A percentile compares a stretch with the other conserved stretches of the same genome.
Conservation (phyloP, 176 grass and related monocot species). For the Carex cristatella region DNA sequence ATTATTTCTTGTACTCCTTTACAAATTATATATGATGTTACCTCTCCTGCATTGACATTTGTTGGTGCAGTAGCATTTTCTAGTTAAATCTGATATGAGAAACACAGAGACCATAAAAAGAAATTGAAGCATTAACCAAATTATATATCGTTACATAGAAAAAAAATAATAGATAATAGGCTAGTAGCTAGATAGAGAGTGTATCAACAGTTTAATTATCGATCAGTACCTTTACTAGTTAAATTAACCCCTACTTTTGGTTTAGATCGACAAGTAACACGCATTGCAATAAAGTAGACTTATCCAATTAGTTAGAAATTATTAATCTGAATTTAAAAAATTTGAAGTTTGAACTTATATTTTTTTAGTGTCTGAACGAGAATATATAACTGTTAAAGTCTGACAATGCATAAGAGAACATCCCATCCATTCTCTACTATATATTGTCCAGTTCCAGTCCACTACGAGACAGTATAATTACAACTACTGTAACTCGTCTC, state of each 20-base stretch:
- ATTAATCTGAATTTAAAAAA: background rate
- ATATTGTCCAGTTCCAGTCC: slow-evolving; percentile 29
- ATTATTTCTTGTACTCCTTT: background rate
- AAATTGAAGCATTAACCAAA: background rate
- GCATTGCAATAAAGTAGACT: slow-evolving; percentile 7
- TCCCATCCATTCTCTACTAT: slow-evolving; percentile 54
- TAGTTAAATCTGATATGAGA: background rate
- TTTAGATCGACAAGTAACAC: slow-evolving; percentile 3
- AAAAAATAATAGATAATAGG: background rate
- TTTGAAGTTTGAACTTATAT: background rate
- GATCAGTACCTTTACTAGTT: background rate
- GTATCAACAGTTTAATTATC: background rate
- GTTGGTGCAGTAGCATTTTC: background rate
- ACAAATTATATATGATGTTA: background rate
- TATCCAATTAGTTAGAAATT: slow-evolving; percentile 25
- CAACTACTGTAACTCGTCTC: slow-evolving; percentile 56
- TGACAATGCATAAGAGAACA: slow-evolving; percentile 23
- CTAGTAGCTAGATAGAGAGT: background rate
- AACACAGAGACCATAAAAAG: background rate
- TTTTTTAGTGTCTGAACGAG: background rate
- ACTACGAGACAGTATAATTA: slow-evolving; percentile 76
- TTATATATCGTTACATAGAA: background rate
- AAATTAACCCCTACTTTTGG: background rate
- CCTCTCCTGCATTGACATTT: background rate
- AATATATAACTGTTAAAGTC: slow-evolving; percentile 29